Evolutionary conservation across 805 yeast species (phyloP), one percentile per base, ranked within the genome.

Genomic region (Yamadazyma tumulicola): DNA sequence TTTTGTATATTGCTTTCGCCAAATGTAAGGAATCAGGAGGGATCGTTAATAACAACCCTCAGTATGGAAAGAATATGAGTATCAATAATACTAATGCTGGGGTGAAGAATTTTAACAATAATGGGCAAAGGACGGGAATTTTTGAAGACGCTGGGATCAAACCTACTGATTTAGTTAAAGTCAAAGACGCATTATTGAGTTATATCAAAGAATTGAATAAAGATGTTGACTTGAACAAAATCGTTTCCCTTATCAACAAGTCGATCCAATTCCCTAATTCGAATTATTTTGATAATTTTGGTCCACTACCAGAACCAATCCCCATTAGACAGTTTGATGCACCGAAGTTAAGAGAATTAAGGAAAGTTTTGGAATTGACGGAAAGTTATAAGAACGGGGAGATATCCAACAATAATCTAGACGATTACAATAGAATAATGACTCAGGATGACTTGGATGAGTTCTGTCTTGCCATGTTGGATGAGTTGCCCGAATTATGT

Each of bases 401-500:
- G 19, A 26, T 25, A 11, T 12, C 9, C 15, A 15, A n/a, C 9
- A 11, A 14, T 17, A 12, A 14, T 4, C 17, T 15, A n/a, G 32
- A 29, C 13, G 46, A 38, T 10, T 43, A 34, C n/a, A 31, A 39
- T 6, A 48, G 41, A 29, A 29, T 45, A 5, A 38, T 59, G 47
- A 46, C 79, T 2, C 74, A 71, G 38, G 54, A 69, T 9, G 95
- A 86, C 43, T 70, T 87, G 29, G 97, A 89, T 54, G 88, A 79
- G 43, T 62, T 87, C 24, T 87, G 94, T 5, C 54, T 87, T 34
- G 83, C 87, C 4, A 85, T 91, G 89, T 62, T 85, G 40, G 82
- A 77, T 40, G 97, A 93, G 57, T 71, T 93, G 39, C 95, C 97
- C 2, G 95, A 86, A 52, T 68, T 93, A 34, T 79, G 96, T 18